phyloP scores from a whole-genome alignment of 78 protist species.

The Corallochytrium limacisporum region DNA sequence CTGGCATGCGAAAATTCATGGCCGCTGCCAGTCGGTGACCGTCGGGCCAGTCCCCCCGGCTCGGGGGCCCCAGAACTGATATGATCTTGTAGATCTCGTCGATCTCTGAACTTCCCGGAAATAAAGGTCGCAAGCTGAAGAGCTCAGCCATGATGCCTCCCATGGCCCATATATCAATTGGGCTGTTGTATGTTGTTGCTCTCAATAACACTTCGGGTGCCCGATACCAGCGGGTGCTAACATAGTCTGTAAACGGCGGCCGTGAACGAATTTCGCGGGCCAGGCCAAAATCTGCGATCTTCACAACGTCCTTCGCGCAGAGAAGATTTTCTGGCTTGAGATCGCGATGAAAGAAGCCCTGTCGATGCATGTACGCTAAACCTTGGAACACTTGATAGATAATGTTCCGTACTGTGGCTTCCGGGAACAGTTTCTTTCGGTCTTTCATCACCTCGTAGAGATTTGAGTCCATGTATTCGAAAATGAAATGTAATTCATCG shows the following conservation, averaged over 20 bases:
- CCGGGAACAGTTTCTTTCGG: constrained; percentile 47
- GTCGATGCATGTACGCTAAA: constrained; percentile 69
- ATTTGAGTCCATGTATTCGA: constrained; percentile 81
- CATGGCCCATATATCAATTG: constrained; percentile 78
- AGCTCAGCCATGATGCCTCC: constrained; percentile 94
- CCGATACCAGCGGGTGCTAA: constrained; percentile 95
- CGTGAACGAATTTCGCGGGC: constrained; percentile 80
- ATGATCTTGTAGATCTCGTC: constrained; percentile 74
- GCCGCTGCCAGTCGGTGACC: constrained; percentile 46
- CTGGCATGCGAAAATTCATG: constrained; percentile 63
- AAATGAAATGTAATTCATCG: constrained; percentile 79
- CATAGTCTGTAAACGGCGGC: constrained; percentile 93
- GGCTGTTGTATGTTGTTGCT: constrained; percentile 36
- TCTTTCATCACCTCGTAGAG: constrained; percentile 65
- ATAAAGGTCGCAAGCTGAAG: constrained; percentile 68
- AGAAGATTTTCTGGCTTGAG: constrained; percentile 92
- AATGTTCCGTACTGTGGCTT: constrained; percentile 37
- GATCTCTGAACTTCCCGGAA: constrained; percentile 81
- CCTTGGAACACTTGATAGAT: constrained; percentile 78
- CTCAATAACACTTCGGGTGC: constrained; percentile 92
- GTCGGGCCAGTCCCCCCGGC: constrained; percentile 51
- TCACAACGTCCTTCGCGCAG: constrained; percentile 33
- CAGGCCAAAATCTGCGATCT: constrained; percentile 96
- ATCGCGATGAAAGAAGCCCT: constrained; percentile 85
- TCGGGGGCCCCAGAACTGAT: constrained; percentile 79